A percentile compares a stretch with the other conserved stretches of the same genome.
phyloP scores from a whole-genome alignment of 2,329 filamentous ascomycete genomes.

The Penicillium sp. region DNA sequence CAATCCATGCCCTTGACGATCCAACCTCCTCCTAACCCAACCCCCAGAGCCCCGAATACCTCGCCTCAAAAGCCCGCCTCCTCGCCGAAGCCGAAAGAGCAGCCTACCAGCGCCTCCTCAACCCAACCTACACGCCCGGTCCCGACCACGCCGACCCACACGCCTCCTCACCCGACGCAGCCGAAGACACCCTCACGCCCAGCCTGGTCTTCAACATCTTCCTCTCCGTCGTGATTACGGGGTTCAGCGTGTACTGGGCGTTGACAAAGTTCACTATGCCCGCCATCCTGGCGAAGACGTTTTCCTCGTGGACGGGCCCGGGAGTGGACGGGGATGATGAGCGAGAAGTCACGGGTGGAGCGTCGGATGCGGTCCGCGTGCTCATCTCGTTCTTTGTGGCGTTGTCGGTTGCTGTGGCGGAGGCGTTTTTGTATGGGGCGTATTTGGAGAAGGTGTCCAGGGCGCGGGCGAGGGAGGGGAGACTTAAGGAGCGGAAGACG shows the following conservation, averaged over 20 bases:
- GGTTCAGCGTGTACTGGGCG: slow-evolving; percentile 50
- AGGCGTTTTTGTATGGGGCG: slow-evolving; percentile 50
- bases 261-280: slow-evolving; percentile 42
- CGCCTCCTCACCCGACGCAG: slow-evolving; percentile 5
- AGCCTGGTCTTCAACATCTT: slow-evolving; percentile 84
- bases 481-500: slow-evolving; percentile 16
- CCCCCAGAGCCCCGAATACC: slow-evolving; percentile 71
- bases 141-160: slow-evolving; percentile 46
- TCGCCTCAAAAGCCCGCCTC: slow-evolving; percentile 81
- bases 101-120: slow-evolving; percentile 74
- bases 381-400: slow-evolving; percentile 44
- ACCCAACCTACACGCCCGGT: slow-evolving; percentile 59
- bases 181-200: slow-evolving; percentile 43
- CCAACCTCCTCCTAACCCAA: background rate
- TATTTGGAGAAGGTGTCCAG: slow-evolving; percentile 48
- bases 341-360: slow-evolving; percentile 10
- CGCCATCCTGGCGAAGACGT: slow-evolving; percentile 26
- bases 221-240: slow-evolving; percentile 75
- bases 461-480: slow-evolving; percentile 16
- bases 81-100: slow-evolving; percentile 80
- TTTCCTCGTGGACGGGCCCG: slow-evolving; percentile 22
- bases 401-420: slow-evolving; percentile 49
- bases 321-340: background rate
- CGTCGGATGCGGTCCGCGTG: slow-evolving; percentile 37
- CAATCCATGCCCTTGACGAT: background rate